These are phyloP conservation scores for Ogataea nonfermentans DNA, from an alignment of 805 yeast genomes.

Conservation along the genomic window DNA sequence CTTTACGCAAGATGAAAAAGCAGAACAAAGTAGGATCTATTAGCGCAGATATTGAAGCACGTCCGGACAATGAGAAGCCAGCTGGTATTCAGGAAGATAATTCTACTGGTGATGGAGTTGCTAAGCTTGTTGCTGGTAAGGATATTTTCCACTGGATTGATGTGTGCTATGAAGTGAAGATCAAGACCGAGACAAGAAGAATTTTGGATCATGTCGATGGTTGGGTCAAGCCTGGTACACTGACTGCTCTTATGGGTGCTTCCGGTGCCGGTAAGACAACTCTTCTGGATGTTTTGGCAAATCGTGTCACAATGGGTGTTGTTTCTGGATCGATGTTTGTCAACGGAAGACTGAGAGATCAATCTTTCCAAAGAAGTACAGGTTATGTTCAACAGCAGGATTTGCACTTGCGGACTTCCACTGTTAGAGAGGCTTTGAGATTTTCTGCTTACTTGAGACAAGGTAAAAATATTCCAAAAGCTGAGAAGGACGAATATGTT, in stretches of 20 bases:
- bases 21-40: slow-evolving; percentile 29
- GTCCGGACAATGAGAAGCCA: slow-evolving; percentile 25
- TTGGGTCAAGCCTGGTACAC: slow-evolving; percentile 80
- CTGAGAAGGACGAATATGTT: slow-evolving; percentile 49
- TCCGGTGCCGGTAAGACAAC: slow-evolving; percentile 68
- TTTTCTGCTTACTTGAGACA: slow-evolving; percentile 53
- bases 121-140: slow-evolving; percentile 32
- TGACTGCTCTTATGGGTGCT: slow-evolving; percentile 71
- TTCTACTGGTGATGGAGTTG: slow-evolving; percentile 29
- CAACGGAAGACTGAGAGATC: slow-evolving; percentile 48
- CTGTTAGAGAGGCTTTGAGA: slow-evolving; percentile 53
- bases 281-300: slow-evolving; percentile 50
- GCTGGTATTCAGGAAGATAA: slow-evolving; percentile 25
- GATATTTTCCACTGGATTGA: slow-evolving; percentile 78
- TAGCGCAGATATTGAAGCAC: slow-evolving; percentile 27
- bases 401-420: slow-evolving; percentile 48
- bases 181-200: slow-evolving; percentile 57
- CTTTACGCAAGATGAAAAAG: slow-evolving; percentile 47
- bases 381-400: slow-evolving; percentile 65
- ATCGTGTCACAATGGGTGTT: slow-evolving; percentile 54
- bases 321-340: slow-evolving; percentile 59
- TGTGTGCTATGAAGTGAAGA: slow-evolving; percentile 66
- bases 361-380: slow-evolving; percentile 51
- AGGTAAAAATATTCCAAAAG: slow-evolving; percentile 37
- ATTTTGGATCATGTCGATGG: slow-evolving; percentile 69